Conservation (phyloP, 768 basidiomycete genomes). For the Tulasnella sp. region DNA sequence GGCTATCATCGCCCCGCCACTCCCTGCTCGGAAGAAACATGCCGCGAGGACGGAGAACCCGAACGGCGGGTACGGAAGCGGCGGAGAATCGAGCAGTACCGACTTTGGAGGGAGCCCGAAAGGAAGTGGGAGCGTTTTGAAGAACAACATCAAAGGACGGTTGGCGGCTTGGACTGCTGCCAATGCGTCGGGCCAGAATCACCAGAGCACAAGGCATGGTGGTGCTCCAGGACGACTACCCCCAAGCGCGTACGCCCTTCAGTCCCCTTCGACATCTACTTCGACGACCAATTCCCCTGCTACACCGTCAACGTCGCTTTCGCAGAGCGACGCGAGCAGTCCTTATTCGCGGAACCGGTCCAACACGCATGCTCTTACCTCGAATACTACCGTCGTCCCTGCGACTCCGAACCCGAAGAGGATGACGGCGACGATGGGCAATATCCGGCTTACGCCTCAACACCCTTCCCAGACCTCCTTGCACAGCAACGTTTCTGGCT, state of each 20-base stretch:
- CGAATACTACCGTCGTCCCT: background rate
- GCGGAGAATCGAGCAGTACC: slow-evolving; percentile 1
- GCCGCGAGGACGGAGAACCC: background rate
- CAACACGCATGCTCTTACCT: background rate
- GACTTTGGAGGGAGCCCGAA: background rate
- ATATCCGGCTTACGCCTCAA: background rate
- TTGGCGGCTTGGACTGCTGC: background rate
- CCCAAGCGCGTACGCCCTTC: background rate
- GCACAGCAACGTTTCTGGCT: background rate
- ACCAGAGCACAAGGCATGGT: background rate
- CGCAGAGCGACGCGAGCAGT: background rate
- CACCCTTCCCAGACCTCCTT: background rate
- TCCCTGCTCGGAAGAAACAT: slow-evolving; percentile 4
- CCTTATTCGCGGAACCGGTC: background rate
- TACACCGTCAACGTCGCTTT: background rate
- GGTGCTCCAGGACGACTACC: background rate
- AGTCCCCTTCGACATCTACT: background rate
- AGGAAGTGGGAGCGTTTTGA: background rate
- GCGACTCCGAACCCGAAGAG: slow-evolving; percentile 3
- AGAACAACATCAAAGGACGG: background rate
- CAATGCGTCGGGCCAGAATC: background rate
- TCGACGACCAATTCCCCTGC: background rate
- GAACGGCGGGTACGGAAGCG: background rate
- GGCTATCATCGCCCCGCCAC: background rate
- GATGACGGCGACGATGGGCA: slow-evolving; percentile 8